A percentile compares a stretch with the other conserved stretches of the same genome.
These are phyloP conservation scores for Cucurbitaria berberidis DNA, from an alignment of 2,329 filamentous ascomycete genomes.

Conservation along the genomic window DNA sequence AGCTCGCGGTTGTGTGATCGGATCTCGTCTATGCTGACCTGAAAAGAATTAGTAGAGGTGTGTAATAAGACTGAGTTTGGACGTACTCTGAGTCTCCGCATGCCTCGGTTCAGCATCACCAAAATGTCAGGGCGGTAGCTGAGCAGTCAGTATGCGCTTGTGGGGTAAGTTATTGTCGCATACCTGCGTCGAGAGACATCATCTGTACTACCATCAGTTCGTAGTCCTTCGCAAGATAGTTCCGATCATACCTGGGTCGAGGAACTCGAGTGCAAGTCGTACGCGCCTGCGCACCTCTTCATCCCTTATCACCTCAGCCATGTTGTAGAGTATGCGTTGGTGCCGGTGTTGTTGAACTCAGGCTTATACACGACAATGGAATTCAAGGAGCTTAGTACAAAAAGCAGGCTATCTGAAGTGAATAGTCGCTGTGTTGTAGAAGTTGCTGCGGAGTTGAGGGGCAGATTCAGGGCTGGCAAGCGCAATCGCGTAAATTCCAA, in stretches of 20 bases:
- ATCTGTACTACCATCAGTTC: constrained; percentile 50
- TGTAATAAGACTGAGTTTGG: too few relatives aligned
- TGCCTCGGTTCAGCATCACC: constrained; percentile 69
- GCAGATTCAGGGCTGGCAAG: constrained; percentile 20
- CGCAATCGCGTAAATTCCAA: constrained; percentile 26
- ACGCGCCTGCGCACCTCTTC: constrained; percentile 84
- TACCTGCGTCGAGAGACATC: constrained; percentile 64
- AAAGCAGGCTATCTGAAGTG: constrained; percentile 15
- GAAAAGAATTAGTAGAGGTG: constrained; percentile 5
- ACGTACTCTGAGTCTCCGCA: constrained; percentile 62
- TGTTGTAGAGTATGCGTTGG: constrained; percentile 17
- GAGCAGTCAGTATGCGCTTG: constrained; percentile 40
- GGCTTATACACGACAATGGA: not conserved
- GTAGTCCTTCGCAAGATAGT: not conserved
- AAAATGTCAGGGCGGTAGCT: constrained; percentile 93
- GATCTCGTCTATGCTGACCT: constrained; percentile 79
- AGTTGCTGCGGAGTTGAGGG: constrained; percentile 20
- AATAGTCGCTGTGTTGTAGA: constrained; percentile 13
- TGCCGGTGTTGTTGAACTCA: not conserved
- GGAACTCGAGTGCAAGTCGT: constrained; percentile 86
- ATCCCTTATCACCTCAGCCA: constrained; percentile 66
- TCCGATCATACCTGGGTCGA: constrained; percentile 78
- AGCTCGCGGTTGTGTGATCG: constrained; percentile 84
- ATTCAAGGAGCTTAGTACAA: not conserved
- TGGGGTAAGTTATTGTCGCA: constrained; percentile 11